Evolutionary conservation across 2,329 filamentous ascomycete genomes (phyloP).

Genomic region (Macrophomina pseudophaseolina): DNA sequence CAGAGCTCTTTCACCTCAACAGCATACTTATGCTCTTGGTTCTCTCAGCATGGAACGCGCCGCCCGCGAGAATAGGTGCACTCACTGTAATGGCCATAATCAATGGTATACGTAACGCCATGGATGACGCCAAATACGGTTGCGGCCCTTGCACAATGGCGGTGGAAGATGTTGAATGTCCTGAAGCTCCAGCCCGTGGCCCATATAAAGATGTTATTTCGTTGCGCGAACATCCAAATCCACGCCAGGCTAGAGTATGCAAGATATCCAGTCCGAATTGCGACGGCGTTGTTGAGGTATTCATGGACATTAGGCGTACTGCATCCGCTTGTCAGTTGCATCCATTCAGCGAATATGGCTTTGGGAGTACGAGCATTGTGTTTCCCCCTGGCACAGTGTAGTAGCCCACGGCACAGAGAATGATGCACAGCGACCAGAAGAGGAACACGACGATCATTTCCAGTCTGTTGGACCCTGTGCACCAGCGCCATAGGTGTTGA

Average conservation of each 20-base stretch:
- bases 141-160: conserved; percentile 67
- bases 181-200: conserved; percentile 71
- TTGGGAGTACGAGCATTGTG: conserved; percentile 45
- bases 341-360: conserved; percentile 29
- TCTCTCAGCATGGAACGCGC: neutral
- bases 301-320: conserved; percentile 37
- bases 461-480: conserved; percentile 55
- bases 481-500: conserved; percentile 49
- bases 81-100: conserved; percentile 42
- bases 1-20: neutral
- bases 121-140: conserved; percentile 68
- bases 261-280: conserved; percentile 68
- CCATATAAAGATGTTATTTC: conserved; percentile 71
- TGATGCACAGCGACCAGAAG: conserved; percentile 53
- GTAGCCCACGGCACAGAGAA: conserved; percentile 52
- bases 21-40: neutral
- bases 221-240: conserved; percentile 69
- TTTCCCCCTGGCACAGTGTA: conserved; percentile 50
- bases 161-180: conserved; percentile 70
- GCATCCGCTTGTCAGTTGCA: neutral
- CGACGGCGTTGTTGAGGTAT: conserved; percentile 61
- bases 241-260: conserved; percentile 68
- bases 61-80: too few species aligned
- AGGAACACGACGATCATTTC: conserved; percentile 52
- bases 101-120: conserved; percentile 62